Evolutionary conservation across 2,329 filamentous ascomycete species (phyloP), one percentile per base, ranked within the genome.

Genomic region (Rhynchosporium agropyri): DNA sequence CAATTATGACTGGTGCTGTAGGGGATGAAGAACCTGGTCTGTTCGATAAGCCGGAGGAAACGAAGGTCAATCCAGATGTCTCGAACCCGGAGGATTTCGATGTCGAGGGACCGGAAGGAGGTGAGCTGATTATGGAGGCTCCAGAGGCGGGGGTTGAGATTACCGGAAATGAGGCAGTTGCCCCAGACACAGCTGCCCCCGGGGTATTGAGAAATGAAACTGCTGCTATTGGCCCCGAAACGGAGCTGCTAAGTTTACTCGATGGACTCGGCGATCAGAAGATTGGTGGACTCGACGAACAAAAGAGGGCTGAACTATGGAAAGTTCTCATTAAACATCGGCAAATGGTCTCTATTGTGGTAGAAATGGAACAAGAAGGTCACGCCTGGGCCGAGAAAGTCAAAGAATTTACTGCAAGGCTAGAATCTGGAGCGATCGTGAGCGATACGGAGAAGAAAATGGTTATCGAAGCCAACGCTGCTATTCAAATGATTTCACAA

Each of bases 31-130:
- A 61, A 33, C 65, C 68, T 15, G 67, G 69, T 50, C 65, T 72
- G n/a, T 73, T 70, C 45, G 69, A 69, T 48, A 65, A 70, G 10
- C 62, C 63, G 8, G 20, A 62, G n/a, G 64, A 65, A 20, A 68
- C 66, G 49, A 59, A 63, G 29, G 20, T 53, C 3, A 60, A 63
- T 28, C 55, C 64, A 4, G 67, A 64, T 13, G 57, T 68, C 9
- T 56, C 70, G 5, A 69, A 77, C 58, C 76, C 76, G 3, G 75
- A 77, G 33, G 71, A 74, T 40, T 72, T 74, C 36, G 65, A 74
- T 59, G 61, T 74, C 15, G 71, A 73, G 28, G 68, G 68, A 56
- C 72, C 73, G 5, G 72, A 74, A 60, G 65, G n/a, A 10, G 50
- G 59, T 8, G 69, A 70, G 26, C 50, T 72, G 28, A 61, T 60